These are phyloP conservation scores for Oldenlandia corymbosa DNA, from an alignment of 257 asterid genomes.

Conservation along the genomic window DNA sequence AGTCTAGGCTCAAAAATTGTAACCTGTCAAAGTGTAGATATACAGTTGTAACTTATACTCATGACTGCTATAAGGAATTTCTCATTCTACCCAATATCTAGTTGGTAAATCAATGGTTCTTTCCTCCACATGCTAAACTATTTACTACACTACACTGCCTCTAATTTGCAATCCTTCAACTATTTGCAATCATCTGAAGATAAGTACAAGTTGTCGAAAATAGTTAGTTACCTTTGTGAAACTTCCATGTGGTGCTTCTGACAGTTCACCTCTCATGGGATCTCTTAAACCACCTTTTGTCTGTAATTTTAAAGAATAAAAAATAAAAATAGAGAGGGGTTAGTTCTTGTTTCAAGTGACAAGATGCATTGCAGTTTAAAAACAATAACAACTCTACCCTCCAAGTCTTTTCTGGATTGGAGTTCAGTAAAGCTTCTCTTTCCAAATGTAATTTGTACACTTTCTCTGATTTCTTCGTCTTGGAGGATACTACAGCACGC, in stretches of 20 bases:
- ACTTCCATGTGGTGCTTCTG: conserved; percentile 48
- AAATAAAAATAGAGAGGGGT: conserved; percentile 10
- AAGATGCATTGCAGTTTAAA: not conserved
- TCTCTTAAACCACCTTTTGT: conserved; percentile 58
- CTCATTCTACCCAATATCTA: too few species aligned
- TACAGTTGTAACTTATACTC: too few species aligned
- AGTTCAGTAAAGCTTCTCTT: conserved; percentile 52
- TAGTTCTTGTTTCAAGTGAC: not conserved
- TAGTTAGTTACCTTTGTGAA: conserved; percentile 56
- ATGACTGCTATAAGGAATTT: not conserved
- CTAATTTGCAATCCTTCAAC: not conserved
- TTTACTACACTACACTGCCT: too few species aligned
- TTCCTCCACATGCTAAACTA: too few species aligned
- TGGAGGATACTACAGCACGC: conserved; percentile 56
- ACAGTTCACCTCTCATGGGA: conserved; percentile 38
- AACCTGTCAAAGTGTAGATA: conserved; percentile 43
- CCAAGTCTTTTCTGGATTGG: conserved; percentile 48
- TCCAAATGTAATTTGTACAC: conserved; percentile 52
- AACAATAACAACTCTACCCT: conserved; percentile 36
- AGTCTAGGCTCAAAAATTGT: conserved; percentile 43
- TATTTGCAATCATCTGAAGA: too few species aligned
- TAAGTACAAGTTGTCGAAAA: too few species aligned
- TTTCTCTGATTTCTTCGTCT: conserved; percentile 44
- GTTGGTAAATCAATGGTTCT: not conserved
- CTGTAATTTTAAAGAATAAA: too few species aligned